Evolutionary conservation across 768 basidiomycete genomes (phyloP).

Genomic region (Trametes punicea): DNA sequence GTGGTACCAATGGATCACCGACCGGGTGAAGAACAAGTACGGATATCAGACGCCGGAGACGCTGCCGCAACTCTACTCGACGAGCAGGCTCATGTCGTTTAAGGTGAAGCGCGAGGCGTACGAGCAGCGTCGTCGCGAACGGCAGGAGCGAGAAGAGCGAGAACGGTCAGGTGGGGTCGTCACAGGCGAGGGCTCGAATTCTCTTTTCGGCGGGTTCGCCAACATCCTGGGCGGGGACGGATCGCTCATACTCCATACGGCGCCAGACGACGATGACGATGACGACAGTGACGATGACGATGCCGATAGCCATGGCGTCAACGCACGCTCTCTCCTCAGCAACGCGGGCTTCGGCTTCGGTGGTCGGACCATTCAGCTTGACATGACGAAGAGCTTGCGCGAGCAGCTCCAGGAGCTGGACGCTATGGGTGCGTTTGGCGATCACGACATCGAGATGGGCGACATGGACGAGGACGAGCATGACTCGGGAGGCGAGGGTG

Average conservation of each 20-base stretch:
- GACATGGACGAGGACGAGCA: conserved; percentile 36
- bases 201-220: conserved; percentile 45
- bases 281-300: conserved; percentile 61
- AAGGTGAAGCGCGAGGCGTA: conserved; percentile 57
- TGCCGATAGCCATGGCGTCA: conserved; percentile 44
- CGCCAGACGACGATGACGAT: conserved; percentile 47
- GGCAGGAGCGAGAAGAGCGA: conserved; percentile 17
- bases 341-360: conserved; percentile 44
- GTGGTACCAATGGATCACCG: conserved; percentile 88
- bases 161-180: conserved; percentile 5
- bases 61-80: conserved; percentile 74
- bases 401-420: conserved; percentile 62
- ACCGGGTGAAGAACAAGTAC: conserved; percentile 71
- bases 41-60: conserved; percentile 76
- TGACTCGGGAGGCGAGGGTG: conserved; percentile 30
- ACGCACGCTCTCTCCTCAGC: conserved; percentile 45
- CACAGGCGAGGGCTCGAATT: conserved; percentile 16
- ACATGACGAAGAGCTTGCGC: conserved; percentile 55
- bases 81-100: conserved; percentile 60
- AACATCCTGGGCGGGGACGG: conserved; percentile 53
- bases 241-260: conserved; percentile 13
- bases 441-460: conserved; percentile 23
- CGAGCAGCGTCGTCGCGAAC: conserved; percentile 41
- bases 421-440: conserved; percentile 44
- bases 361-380: conserved; percentile 29